Percentiles rank a stretch among this genome's conserved stretches.
phyloP scores from a whole-genome alignment of 352 stramenopile species.

The Phytopythium ostracodes region DNA sequence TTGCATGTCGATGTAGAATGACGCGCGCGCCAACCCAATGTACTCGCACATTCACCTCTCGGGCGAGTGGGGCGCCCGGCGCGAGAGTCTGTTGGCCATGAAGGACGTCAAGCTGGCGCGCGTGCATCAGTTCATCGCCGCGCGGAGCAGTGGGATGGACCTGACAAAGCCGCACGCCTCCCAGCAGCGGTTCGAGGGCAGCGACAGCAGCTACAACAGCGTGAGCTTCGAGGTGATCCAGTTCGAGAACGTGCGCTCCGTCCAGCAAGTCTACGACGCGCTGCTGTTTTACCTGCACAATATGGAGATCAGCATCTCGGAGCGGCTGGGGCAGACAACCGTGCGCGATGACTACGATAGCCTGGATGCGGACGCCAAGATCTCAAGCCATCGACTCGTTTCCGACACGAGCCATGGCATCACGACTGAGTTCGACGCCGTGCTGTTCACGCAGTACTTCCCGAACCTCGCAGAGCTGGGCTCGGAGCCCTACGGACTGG shows the following conservation, averaged over 20 bases:
- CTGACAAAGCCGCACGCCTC: slow-evolving; percentile 21
- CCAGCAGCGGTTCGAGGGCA: slow-evolving; percentile 17
- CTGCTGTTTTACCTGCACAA: slow-evolving; percentile 20
- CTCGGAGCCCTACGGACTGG: slow-evolving; percentile 20
- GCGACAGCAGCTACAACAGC: slow-evolving; percentile 15
- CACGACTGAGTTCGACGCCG: slow-evolving; percentile 13
- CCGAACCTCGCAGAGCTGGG: slow-evolving; percentile 4
- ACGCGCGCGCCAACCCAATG: slow-evolving; percentile 12
- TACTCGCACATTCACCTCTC: slow-evolving; percentile 12
- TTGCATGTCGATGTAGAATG: slow-evolving; percentile 7
- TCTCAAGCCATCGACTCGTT: slow-evolving; percentile 39
- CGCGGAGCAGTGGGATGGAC: slow-evolving; percentile 24
- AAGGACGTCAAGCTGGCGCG: slow-evolving; percentile 21
- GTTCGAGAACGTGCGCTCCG: slow-evolving; percentile 9
- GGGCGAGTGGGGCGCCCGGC: slow-evolving; percentile 18
- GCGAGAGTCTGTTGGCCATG: slow-evolving; percentile 15
- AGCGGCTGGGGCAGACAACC: slow-evolving; percentile 26
- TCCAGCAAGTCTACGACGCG: slow-evolving; percentile 22
- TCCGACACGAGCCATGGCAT: slow-evolving; percentile 21
- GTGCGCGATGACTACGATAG: slow-evolving; percentile 25
- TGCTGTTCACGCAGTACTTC: slow-evolving; percentile 21
- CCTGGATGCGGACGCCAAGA: slow-evolving; percentile 14
- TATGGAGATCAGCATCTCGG: slow-evolving; percentile 33
- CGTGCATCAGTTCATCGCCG: slow-evolving; percentile 22
- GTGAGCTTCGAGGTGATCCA: slow-evolving; percentile 17